phyloP scores from a whole-genome alignment of 129 eudicot species.

The Centrapalus pauciflorus region DNA sequence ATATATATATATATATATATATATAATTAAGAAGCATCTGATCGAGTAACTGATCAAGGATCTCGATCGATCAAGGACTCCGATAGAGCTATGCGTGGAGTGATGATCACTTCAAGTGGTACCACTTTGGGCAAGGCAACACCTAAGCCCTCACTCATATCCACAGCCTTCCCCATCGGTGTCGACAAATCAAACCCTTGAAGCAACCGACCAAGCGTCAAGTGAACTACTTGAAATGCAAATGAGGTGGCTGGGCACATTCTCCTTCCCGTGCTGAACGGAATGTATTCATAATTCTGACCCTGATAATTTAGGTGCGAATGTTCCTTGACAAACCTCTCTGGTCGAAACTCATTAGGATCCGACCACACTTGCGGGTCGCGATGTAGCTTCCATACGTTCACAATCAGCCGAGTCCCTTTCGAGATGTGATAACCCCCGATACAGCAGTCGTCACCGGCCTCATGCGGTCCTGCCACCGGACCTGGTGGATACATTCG shows the following conservation, averaged over 20 bases:
- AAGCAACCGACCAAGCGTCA: constrained; percentile 32
- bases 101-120: constrained; percentile 23
- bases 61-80: no score
- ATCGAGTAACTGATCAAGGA: no score
- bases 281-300: constrained; percentile 35
- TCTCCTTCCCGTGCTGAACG: constrained; percentile 35
- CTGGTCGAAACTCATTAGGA: constrained; percentile 33
- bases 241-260: constrained; percentile 36
- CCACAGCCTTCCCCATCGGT: constrained; percentile 22
- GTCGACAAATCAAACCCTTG: constrained; percentile 35
- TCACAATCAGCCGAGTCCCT: constrained; percentile 38
- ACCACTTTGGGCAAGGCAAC: constrained; percentile 34
- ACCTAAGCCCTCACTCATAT: constrained; percentile 40
- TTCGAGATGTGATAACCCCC: constrained; percentile 30
- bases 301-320: constrained; percentile 12
- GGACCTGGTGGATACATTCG: constrained; percentile 67
- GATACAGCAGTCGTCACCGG: constrained; percentile 38
- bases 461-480: constrained; percentile 42
- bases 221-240: constrained; percentile 16
- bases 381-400: constrained; percentile 48
- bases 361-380: constrained; percentile 43
- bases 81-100: constrained; percentile 26
- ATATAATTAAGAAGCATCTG: no score
- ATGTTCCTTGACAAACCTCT: constrained; percentile 24
- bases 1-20: no score